Percentiles rank a stretch among this genome's conserved stretches.
phyloP scores from a whole-genome alignment of 495 filamentous ascomycete genomes.

The Penicillium paradoxum region DNA sequence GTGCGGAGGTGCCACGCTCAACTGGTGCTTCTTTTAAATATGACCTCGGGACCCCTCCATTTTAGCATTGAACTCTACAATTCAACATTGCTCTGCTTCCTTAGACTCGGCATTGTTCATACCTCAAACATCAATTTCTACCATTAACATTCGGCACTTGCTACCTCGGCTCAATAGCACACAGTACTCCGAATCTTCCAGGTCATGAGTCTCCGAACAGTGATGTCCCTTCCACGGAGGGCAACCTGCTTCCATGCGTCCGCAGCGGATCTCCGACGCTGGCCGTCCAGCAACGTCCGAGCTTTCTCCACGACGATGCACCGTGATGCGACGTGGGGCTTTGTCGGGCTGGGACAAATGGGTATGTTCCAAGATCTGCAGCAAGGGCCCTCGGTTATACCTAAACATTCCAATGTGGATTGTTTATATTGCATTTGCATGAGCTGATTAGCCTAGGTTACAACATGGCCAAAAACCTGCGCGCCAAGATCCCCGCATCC shows the following conservation, averaged over 20 bases:
- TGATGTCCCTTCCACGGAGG: conserved; percentile 16
- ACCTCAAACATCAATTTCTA: background rate
- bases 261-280: conserved; percentile 12
- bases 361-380: conserved; percentile 46
- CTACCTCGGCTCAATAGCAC: background rate
- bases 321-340: conserved; percentile 66
- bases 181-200: background rate
- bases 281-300: conserved; percentile 24
- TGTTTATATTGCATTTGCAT: background rate
- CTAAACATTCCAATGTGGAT: background rate
- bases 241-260: conserved; percentile 12
- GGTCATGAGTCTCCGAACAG: conserved; percentile 20
- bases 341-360: conserved; percentile 86
- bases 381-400: background rate
- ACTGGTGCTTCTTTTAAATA: conserved; percentile 2
- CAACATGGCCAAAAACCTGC: conserved; percentile 84
- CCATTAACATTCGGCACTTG: background rate
- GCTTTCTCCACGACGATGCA: conserved; percentile 52
- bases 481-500: conserved; percentile 62
- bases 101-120: background rate
- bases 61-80: background rate
- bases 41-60: background rate
- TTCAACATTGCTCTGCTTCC: background rate
- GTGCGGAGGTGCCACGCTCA: conserved; percentile 3
- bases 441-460: conserved; percentile 49